Conservation (phyloP, 2,329 filamentous ascomycete genomes). For the Geosmithia morbida region DNA sequence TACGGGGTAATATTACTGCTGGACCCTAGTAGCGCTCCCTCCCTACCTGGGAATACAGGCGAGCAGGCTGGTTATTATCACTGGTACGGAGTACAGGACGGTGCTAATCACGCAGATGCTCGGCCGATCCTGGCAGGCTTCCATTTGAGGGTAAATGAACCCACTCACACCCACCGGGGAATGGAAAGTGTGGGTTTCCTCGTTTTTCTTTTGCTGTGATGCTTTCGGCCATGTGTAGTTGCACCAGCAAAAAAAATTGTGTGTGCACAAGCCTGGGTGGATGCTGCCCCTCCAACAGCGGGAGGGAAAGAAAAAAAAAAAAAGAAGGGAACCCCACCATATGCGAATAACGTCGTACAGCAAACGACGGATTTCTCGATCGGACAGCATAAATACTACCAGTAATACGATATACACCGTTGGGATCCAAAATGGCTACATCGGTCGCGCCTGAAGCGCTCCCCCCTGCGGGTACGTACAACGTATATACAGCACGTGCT, state of each 20-base stretch:
- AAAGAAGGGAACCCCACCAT: background rate
- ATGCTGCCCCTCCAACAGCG: slow-evolving; percentile 5
- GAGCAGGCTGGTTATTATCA: background rate
- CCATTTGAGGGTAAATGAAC: background rate
- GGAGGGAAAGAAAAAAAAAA: background rate
- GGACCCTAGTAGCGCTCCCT: too few species aligned
- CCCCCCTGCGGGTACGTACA: slow-evolving; percentile 5
- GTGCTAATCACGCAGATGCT: background rate
- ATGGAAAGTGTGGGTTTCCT: background rate
- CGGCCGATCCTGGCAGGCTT: background rate
- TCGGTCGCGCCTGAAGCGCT: slow-evolving; percentile 3
- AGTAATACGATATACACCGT: background rate
- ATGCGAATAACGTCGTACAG: slow-evolving; percentile 1
- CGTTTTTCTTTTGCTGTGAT: background rate
- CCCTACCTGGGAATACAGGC: too few species aligned
- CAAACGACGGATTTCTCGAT: background rate
- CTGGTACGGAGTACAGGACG: background rate
- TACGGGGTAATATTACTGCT: too few species aligned
- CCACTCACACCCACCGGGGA: background rate
- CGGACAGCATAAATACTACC: background rate
- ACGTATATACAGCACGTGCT: background rate
- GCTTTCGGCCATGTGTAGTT: background rate
- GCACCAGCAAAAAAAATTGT: background rate
- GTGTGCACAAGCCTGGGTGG: background rate
- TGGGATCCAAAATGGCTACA: slow-evolving; percentile 3